Evolutionary conservation across 371 early-diverging fungal genomes (phyloP), one percentile per base, ranked within the genome.

Genomic region (Haplosporangium sp.): DNA sequence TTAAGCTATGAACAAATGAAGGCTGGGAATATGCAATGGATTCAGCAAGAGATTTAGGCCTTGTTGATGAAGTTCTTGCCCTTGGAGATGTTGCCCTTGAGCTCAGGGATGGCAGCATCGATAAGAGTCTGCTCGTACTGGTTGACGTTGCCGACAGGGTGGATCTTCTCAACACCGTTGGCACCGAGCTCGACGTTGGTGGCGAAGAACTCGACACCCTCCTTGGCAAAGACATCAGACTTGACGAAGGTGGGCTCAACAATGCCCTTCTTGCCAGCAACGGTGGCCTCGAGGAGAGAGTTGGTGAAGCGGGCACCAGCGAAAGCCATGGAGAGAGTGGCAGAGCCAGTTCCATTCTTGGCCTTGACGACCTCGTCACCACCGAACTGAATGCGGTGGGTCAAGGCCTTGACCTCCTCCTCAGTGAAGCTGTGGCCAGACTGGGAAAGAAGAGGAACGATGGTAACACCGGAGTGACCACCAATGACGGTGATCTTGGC

Each of bases 321-420:
- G 74, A 89, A 97, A 37, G 99, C 99, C 99, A 99, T 98, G 72
- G 97, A 96, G 62, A 99, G 93, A 64, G 99, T 99, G 68, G 99
- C 98, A 66, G 96, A 96, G 66, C 99, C 99, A 67, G 95, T 91
- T 34, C 99, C 99, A 86, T 96, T 92, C 95, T 99, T 99, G 86
- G 99, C 99, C 92, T 98, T 91, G 88, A 99, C 99, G 65, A 99
- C 99, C 89, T 99, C 99, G 86, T 99, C 99, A 86, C 99, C 99
- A 85, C 99, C 99, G 85, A 93, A 99, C 90, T 99, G 99, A 85
- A 98, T 96, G 85, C 99, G 96, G 86, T 98, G 88, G 78, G 96
- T 96, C 83, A 99, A 91, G 40, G 93, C 92, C 75, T 96, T 96
- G 68, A 92, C 88, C 89, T 99, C 96, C 83, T 94, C 97, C 83